These are phyloP conservation scores for Nicotiana rustica DNA, from an alignment of 305 asterid genomes.

Conservation along the genomic window DNA sequence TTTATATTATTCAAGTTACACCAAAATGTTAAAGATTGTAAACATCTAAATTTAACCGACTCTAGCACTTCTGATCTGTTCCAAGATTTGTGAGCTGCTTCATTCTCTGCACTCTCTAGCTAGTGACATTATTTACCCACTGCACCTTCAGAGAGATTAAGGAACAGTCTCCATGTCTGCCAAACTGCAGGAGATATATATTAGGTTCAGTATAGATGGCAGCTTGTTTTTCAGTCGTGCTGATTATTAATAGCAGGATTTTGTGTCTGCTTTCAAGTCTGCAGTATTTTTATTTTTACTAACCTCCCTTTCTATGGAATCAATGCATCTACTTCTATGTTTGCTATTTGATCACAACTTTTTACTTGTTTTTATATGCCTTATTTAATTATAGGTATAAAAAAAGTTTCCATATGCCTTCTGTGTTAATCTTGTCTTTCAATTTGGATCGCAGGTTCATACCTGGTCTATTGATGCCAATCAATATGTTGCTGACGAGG, in stretches of 20 bases:
- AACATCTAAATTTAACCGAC: constrained; percentile 1
- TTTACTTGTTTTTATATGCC: background rate
- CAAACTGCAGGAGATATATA: constrained; percentile 11
- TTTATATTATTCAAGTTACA: constrained; percentile 9
- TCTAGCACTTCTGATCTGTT: background rate
- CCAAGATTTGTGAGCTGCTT: too few relatives aligned
- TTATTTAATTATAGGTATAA: background rate
- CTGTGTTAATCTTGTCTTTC: constrained; percentile 31
- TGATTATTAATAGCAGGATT: background rate
- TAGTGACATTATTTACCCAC: constrained; percentile 6
- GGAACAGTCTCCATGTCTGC: constrained; percentile 9
- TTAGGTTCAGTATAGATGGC: background rate
- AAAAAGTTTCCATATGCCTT: constrained; percentile 22
- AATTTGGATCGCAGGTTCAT: constrained; percentile 62
- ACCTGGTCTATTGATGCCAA: constrained; percentile 93
- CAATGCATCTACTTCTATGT: background rate
- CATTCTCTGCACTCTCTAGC: background rate
- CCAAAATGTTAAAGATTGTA: constrained; percentile 9
- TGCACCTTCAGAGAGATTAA: constrained; percentile 23
- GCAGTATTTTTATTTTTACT: background rate
- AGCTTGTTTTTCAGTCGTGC: constrained; percentile 13
- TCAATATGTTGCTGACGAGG: constrained; percentile 96
- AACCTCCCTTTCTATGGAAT: background rate
- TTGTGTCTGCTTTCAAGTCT: background rate
- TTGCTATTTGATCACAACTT: constrained; percentile 30